Evolutionary conservation across 75 land plant genomes (phyloP).

Genomic region (Pinus taeda): DNA sequence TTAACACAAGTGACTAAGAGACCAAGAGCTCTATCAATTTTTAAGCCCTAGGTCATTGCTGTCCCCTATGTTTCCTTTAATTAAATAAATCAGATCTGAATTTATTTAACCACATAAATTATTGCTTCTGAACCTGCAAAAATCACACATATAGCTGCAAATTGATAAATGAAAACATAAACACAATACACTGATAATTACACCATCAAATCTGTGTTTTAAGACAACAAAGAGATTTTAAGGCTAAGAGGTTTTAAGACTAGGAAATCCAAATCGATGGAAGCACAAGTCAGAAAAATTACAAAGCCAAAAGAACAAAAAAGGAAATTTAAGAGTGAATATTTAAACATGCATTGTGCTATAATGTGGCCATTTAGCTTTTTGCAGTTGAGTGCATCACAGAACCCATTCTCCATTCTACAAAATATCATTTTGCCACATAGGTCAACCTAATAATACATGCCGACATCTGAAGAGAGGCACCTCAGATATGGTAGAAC

Average conservation of each 20-base stretch:
- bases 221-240: neutral
- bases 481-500: neutral
- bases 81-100: too few species aligned
- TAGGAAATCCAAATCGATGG: neutral
- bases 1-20: too few species aligned
- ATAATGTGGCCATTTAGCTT: neutral
- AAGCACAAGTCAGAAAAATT: neutral
- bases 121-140: too few species aligned
- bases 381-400: neutral
- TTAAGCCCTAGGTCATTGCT: too few species aligned
- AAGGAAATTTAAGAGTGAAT: neutral
- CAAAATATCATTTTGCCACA: neutral
- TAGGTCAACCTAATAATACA: neutral
- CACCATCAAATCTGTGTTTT: too few species aligned
- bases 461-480: neutral
- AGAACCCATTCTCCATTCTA: constrained; percentile 2
- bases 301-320: neutral
- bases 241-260: neutral
- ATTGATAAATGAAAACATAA: too few species aligned
- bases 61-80: too few species aligned
- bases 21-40: too few species aligned
- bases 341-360: constrained; percentile 1
- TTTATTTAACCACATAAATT: too few species aligned
- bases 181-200: too few species aligned
- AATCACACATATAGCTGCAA: too few species aligned